Evolutionary conservation across 495 filamentous ascomycete species (phyloP), one percentile per base, ranked within the genome.

Genomic region (Corynascus novoguineensis): DNA sequence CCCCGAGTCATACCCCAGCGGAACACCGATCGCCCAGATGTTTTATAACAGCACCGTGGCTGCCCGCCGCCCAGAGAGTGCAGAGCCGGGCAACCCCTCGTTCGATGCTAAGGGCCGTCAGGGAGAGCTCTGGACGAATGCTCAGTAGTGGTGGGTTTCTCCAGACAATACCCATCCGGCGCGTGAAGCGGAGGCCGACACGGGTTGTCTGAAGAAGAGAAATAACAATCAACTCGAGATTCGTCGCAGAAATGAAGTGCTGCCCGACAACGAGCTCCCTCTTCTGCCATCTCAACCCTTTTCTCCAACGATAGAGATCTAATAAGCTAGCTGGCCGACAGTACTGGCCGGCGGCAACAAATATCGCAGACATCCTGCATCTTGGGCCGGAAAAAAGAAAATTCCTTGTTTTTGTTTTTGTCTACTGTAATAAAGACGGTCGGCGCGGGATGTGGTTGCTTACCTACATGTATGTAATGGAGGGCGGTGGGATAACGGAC

Each of bases 21-120:
- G 75, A 5, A 77, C 73, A n/a, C 73, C 74, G 5, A 78, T 86
- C 70, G 75, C 80, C 24, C 82, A 75, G 57, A 65, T 82, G 60
- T 85, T 86, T 59, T 84, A 88, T 69, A 82, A 87, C 66, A 87
- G 81, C 59, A 82, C 81, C 2, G 47, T 55, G 27, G 12, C 72
- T 28, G 79, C 56, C 77, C 81, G 29, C 80, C 80, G 86, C 47
- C 83, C 83, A 1, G 82, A 81, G 15, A 90, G 86, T 73, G 81
- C 84, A 3, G 86, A 90, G 57, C 86, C 87, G 2, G 81, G 83
- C 32, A 59, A 64, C n/a, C 54, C 66, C n/a, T 71, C 78, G 35
- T 91, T 88, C 60, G 85, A 66, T 24, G 58, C 60, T 19, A 69
- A 69, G 59, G 32, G 50, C 37, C 53, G 64, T n/a, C 66, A 65